Evolutionary conservation across 176 grass and related monocot species (phyloP), one percentile per base, ranked within the genome.

Genomic region (Lolium multiflorum): DNA sequence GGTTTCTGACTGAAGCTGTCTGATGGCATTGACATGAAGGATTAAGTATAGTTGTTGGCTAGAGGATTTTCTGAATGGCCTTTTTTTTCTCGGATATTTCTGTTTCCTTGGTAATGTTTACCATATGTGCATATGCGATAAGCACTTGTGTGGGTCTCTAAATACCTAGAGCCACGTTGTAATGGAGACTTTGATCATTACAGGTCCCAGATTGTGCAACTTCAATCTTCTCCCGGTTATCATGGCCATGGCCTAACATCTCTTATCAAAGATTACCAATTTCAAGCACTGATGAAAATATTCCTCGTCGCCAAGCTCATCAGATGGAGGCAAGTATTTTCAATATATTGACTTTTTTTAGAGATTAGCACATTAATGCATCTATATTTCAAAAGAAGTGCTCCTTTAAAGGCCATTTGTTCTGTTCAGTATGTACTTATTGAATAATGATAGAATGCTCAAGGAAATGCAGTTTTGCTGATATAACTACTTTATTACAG

Each of bases 141-240:
- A 71, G 31, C 1, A 3, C 3, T 3, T 81, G 0, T 75, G 22
- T 1, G 13, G 2, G 6, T 72, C 3, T 22, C 21, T 31, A 83
- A 72, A 50, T 26, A 84, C 12, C 41, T 55, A 24, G 17, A 35
- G 22, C 56, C 24, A 28, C 2, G 12, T 62, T 82, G 39, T 78
- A 82, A 78, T 71, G 37, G 18, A 20, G 79, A 26, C 25, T 60
- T 80, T 22, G 39, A 89, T 66, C 8, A 61, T 86, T 86, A 24
- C 90, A 99, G 97, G 89, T 96, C 41, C 92, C 92, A 87, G 90
- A 91, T 76, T 84, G 54, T 49, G 75, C 74, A 59, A 83, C 85
- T 56, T 91, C 87, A 41, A 9, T 90, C 52, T 85, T 96, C 47
- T 93, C 89, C 0, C 47, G 87, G 17, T 67, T 94, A 15, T 73